Evolutionary conservation across 441 rosid genomes (phyloP), one percentile per base, ranked within the genome.

Genomic region (Arabidopsis lyrata): DNA sequence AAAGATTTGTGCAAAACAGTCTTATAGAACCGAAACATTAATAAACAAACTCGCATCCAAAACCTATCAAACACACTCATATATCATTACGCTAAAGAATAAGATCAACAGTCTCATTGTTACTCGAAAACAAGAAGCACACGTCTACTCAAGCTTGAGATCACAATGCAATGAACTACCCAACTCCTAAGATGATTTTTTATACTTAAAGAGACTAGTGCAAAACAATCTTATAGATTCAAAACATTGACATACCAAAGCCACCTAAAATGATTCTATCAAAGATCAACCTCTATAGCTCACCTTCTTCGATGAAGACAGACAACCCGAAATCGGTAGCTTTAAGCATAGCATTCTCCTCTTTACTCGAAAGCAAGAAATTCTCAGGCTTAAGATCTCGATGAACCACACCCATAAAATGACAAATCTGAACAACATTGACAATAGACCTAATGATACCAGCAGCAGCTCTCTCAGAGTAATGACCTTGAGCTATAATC

Each of bases 341-440:
- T 82, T 95, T 92, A 81, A 95, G 74, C 87, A 76, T 84, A 38
- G 96, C 93, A 16, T 72, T 84, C 57, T 86, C 85, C 8, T 85
- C 91, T 78, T 89, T 86, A 70, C 86, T 87, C 5, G 96, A 81
- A 12, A 95, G 65, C 85, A 92, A 82, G 88, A 92, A 90, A 78
- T 92, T 95, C 83, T 95, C 97, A 0, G 97, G 99, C 87, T 92
- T 94, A 22, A 94, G 90, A 80, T 94, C 97, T 32, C 98, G 85
- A 73, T 94, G 98, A 83, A 94, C 70, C 27, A 94, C 95, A 24
- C 97, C 97, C 97, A 90, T 89, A 39, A 90, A 95, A 78, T 95
- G 99, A 76, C 98, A 95, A 63, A 63, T 63, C 68, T 63, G 68
- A 63, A 63, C 99, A 77, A 90, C 98, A 77, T 85, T 95, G 35